These are phyloP conservation scores for Xylaria sp. DNA, from an alignment of 2,329 filamentous ascomycete species.

Conservation along the genomic window DNA sequence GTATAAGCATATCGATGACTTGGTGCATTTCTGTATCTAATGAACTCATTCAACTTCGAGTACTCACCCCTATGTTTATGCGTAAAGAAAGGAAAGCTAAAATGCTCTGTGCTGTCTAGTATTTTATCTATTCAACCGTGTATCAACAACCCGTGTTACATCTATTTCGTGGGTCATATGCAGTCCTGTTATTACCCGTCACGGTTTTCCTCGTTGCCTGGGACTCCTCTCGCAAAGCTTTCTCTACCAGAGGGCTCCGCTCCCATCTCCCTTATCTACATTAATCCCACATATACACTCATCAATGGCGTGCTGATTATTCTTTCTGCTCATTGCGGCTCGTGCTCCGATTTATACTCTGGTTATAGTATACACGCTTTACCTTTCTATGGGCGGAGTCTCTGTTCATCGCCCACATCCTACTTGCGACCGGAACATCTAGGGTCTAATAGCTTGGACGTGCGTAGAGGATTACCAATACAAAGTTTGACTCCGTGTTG, in stretches of 20 bases:
- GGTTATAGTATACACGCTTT: neutral
- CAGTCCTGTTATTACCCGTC: neutral
- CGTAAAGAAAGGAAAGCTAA: neutral
- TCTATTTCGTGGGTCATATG: neutral
- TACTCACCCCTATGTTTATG: neutral
- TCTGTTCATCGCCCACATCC: neutral
- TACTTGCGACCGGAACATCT: neutral
- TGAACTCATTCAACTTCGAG: constrained; percentile 12
- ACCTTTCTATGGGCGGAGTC: neutral
- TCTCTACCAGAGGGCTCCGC: neutral
- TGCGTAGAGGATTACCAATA: neutral
- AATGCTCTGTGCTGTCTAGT: constrained; percentile 6
- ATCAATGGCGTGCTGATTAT: neutral
- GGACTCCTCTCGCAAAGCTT: neutral
- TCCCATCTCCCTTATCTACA: neutral
- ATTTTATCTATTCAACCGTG: constrained; percentile 18
- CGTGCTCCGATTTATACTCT: neutral
- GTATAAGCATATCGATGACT: constrained; percentile 25
- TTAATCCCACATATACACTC: constrained; percentile 1
- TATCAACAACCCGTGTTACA: neutral
- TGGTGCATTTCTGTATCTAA: constrained; percentile 15
- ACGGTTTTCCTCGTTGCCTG: neutral
- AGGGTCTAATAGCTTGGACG: neutral
- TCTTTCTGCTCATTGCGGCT: neutral
- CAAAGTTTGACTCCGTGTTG: neutral